Percentiles rank a stretch among this genome's conserved stretches.
Evolutionary conservation across 2,329 filamentous ascomycete genomes (phyloP).

Genomic region (Trichoderma koningii): DNA sequence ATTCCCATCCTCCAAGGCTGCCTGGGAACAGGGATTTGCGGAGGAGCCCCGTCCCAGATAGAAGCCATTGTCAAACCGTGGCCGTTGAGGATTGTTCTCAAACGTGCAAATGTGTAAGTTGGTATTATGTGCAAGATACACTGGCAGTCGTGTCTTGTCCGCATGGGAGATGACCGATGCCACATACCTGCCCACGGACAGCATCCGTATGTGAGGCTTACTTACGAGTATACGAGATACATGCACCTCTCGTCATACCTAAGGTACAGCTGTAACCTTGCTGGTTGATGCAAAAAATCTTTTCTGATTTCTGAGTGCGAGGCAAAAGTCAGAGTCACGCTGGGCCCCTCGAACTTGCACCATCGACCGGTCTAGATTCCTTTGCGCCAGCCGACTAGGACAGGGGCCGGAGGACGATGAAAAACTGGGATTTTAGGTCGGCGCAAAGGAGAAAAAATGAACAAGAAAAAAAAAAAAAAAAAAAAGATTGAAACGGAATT

Average conservation of each 20-base stretch:
- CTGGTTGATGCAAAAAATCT: too few species aligned
- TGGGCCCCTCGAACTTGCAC: neutral
- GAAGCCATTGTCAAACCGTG: neutral
- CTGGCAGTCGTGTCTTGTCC: too few species aligned
- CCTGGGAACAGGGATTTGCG: slow-evolving; percentile 7
- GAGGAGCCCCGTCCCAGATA: slow-evolving; percentile 1
- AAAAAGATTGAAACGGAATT: too few species aligned
- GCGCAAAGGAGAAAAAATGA: too few species aligned
- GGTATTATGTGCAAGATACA: too few species aligned
- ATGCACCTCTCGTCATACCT: too few species aligned
- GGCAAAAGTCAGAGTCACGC: slow-evolving; percentile 17
- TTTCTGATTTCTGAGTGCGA: neutral
- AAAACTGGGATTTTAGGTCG: slow-evolving; percentile 4
- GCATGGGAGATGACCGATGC: too few species aligned
- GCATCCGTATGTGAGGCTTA: too few species aligned
- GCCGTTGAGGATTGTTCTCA: neutral
- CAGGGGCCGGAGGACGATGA: slow-evolving; percentile 15
- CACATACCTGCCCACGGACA: too few species aligned
- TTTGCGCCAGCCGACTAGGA: slow-evolving; percentile 21
- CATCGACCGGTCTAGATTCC: slow-evolving; percentile 29
- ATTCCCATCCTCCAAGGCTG: neutral
- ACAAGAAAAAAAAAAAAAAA: too few species aligned
- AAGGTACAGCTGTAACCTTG: neutral
- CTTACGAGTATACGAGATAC: neutral
- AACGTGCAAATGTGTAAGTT: too few species aligned